Percentiles rank a stretch among this genome's conserved stretches.
phyloP scores from a whole-genome alignment of 495 filamentous ascomycete species.

The Emericellopsis terricola region DNA sequence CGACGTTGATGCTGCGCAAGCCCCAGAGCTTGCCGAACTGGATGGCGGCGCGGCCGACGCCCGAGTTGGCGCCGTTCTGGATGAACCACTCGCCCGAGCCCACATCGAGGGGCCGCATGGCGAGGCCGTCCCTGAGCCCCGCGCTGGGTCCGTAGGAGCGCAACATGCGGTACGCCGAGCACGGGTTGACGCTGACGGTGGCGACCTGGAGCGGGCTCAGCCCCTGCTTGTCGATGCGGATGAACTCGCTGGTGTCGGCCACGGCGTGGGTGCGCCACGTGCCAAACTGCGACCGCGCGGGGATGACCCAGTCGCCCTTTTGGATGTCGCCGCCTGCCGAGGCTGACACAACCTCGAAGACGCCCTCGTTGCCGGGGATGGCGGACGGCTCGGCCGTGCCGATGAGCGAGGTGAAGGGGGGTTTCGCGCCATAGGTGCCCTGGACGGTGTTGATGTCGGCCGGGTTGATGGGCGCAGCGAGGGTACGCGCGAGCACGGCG shows the following conservation, averaged over 20 bases:
- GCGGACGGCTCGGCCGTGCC: constrained; percentile 50
- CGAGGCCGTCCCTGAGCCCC: constrained; percentile 8
- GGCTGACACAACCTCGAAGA: constrained; percentile 61
- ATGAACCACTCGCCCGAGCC: constrained; percentile 69
- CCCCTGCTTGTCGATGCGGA: constrained; percentile 48
- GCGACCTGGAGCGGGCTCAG: constrained; percentile 59
- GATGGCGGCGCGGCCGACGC: constrained; percentile 75
- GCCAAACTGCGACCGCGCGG: constrained; percentile 59
- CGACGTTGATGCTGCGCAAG: constrained; percentile 68
- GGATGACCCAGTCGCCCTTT: constrained; percentile 81
- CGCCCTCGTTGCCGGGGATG: constrained; percentile 68
- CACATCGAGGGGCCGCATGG: constrained; percentile 6
- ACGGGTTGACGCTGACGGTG: constrained; percentile 80
- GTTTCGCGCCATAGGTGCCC: constrained; percentile 83
- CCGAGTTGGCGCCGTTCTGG: constrained; percentile 91
- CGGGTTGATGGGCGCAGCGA: constrained; percentile 86
- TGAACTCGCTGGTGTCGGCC: constrained; percentile 37
- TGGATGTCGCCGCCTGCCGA: constrained; percentile 34
- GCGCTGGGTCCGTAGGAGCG: constrained; percentile 50
- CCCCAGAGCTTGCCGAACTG: constrained; percentile 76
- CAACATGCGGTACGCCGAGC: constrained; percentile 84
- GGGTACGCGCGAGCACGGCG: constrained; percentile 43
- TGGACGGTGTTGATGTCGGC: constrained; percentile 91
- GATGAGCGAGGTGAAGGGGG: constrained; percentile 50
- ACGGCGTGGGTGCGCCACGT: constrained; percentile 88